Base-by-base conservation (phyloP, 768 basidiomycete genomes). In the Tremella mesenterica region DNA sequence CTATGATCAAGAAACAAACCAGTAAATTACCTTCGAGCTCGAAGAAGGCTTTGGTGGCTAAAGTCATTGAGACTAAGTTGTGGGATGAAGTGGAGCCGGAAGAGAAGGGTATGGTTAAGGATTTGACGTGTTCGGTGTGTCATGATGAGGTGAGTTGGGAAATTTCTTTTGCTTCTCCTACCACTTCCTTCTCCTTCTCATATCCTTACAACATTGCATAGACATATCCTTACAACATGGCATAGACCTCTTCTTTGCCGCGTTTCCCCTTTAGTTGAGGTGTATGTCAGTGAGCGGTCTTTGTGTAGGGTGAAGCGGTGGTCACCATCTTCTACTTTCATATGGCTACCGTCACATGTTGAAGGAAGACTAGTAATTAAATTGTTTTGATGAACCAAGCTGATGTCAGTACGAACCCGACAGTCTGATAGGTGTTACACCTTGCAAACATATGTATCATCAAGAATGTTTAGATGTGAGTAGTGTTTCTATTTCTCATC, bases 371-470 rank as follows among this genome's bases (percentile, higher is more conserved):
- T n/a, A n/a, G n/a, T n/a, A n/a, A n/a, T n/a, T n/a, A n/a, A n/a
- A n/a, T n/a, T 33, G 21, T 28, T 29, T 2, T 27, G 23, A 28
- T 12, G 14, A 4, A n/a, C 3, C 9, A 20, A 25, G 52, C 52
- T 52, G 34, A 54, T 27, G 29, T 4, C 23, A 67, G 61, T 69
- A 65, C 47, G 59, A 60, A 25, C 33, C 52, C 20, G 46, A 54
- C 9, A 53, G 54, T 14, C 18, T 48, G 12, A 39, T 69, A n/a
- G 48, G 60, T 0, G 30, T 65, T 1, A 69, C 67, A 25, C 64
- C 67, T 9, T 69, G 67, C 44, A 58, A 60, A 43, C 67, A 69
- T 51, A 66, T 69, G 64, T 69, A 65, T 47, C 67, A 69, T 41
- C 44, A 58, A 26, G 56, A 57, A 12, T 69, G 67, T 53, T 52